A percentile compares a stretch with the other conserved stretches of the same genome.
phyloP scores from a whole-genome alignment of 345 rosid genomes.

The Cardamine chenopodiifolia region DNA sequence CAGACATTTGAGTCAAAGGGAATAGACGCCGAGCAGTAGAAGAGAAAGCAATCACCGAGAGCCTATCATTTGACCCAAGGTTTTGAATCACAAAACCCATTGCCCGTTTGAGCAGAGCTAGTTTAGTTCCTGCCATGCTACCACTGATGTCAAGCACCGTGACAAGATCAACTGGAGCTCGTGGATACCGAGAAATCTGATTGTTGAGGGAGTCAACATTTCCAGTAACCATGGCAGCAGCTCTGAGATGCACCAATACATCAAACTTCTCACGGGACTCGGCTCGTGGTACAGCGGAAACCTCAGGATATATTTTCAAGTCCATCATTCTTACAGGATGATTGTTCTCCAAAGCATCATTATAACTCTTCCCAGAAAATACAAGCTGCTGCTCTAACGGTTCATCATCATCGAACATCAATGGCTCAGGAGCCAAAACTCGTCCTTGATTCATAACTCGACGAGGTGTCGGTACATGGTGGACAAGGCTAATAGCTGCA shows the following conservation, averaged over 20 bases:
- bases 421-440: conserved; percentile 68
- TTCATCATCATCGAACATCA: conserved; percentile 74
- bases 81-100: conserved; percentile 99
- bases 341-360: conserved; percentile 36
- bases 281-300: conserved; percentile 59
- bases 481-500: conserved; percentile 57
- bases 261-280: conserved; percentile 62
- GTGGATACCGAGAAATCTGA: conserved; percentile 53
- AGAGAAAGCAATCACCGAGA: conserved; percentile 95
- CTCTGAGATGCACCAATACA: conserved; percentile 80
- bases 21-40: conserved; percentile 91
- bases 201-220: conserved; percentile 45
- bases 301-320: conserved; percentile 72
- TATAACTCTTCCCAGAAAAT: conserved; percentile 44
- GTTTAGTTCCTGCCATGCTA: conserved; percentile 98
- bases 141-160: conserved; percentile 96
- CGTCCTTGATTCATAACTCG: conserved; percentile 62
- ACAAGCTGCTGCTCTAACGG: conserved; percentile 57
- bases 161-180: conserved; percentile 85
- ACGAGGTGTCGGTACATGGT: conserved; percentile 58
- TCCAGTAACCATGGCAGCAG: conserved; percentile 50
- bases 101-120: conserved; percentile 92
- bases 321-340: conserved; percentile 50
- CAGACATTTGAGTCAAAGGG: conserved; percentile 79
- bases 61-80: conserved; percentile 85